Evolutionary conservation across 1,284 basidiomycete genomes (phyloP), one percentile per base, ranked within the genome.

Genomic region (Sporisorium graminicola): DNA sequence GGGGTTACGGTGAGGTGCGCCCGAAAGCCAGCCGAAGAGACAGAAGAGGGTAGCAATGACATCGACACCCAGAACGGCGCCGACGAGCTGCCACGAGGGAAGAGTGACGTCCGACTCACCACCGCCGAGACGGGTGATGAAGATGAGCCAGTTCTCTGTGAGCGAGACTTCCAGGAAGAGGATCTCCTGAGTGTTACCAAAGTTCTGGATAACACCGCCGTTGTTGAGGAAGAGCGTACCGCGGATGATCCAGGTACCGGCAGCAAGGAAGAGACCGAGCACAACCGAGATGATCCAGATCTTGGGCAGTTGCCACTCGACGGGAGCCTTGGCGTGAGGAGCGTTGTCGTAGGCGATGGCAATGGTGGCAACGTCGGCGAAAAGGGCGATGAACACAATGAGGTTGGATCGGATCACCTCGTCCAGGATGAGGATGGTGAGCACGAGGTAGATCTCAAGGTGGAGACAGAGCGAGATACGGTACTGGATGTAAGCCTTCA

Each of bases 261-360:
- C 88, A 40, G 88, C 88, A 35, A 89, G 87, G 4, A 88, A 68
- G 10, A 88, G 57, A 79, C 87, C 86, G 62, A 86, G 77, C 65
- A 88, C 84, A 52, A 87, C 87, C 33, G 87, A 88, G 79, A 89
- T 88, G 79, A 89, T 86, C 89, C 89, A 89, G 55, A 89, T 88
- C 86, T 89, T 89, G 43, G 89, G 88, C 55, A 89, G 80, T 81
- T 90, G 89, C 89, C 89, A 90, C 80, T 90, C 89, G 68, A 90
- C 89, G 13, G 89, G 89, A 58, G 85, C 78, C 58, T 85, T 83
- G 20, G 88, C 87, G 77, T 86, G 87, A 13, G 88, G 88, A 12
- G 89, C 89, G 73, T 87, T 87, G 82, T 88, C 87, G 79, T 89
- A 89, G 40, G 88, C 88, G 59, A 89, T 88, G 46, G 88, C 88